Evolutionary conservation across 2,329 filamentous ascomycete species (phyloP).

Genomic region (Cyphellophora europaea): DNA sequence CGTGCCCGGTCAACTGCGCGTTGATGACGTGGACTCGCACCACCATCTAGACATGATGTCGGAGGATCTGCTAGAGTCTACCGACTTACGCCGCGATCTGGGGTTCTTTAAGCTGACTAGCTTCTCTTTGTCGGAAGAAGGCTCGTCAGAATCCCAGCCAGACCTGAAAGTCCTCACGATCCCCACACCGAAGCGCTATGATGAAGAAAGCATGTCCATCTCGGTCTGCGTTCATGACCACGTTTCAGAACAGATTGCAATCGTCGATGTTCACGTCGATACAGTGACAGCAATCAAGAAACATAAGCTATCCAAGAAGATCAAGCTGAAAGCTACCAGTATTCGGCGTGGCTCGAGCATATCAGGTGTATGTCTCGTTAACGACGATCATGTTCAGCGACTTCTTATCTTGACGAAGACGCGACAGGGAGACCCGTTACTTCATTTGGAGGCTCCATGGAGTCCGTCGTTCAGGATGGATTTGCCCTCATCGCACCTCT

Average conservation of each 20-base stretch:
- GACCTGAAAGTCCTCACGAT: conserved; percentile 12
- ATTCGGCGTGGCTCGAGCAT: conserved; percentile 57
- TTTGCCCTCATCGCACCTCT: conserved; percentile 34
- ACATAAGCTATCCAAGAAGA: conserved; percentile 7
- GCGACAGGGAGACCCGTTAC: conserved; percentile 52
- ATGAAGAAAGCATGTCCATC: conserved; percentile 25
- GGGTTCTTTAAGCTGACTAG: conserved; percentile 17
- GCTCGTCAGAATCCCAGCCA: conserved; percentile 1
- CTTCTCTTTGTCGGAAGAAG: conserved; percentile 8
- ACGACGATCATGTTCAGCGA: conserved; percentile 57
- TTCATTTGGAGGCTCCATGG: conserved; percentile 70
- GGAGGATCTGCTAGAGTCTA: conserved; percentile 10
- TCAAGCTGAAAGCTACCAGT: conserved; percentile 26
- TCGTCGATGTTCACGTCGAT: conserved; percentile 55
- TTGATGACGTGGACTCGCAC: conserved; percentile 55
- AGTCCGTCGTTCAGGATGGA: conserved; percentile 58
- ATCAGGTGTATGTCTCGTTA: conserved; percentile 62
- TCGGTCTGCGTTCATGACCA: conserved; percentile 60
- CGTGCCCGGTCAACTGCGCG: conserved; percentile 57
- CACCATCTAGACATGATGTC: conserved; percentile 1
- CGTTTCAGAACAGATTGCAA: conserved; percentile 56
- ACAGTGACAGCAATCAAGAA: conserved; percentile 15
- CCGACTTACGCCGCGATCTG: conserved; percentile 11
- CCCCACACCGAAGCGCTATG: not conserved
- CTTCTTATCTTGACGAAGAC: conserved; percentile 62